Conservation (phyloP, 768 basidiomycete genomes). For the Obba rivulosa region DNA sequence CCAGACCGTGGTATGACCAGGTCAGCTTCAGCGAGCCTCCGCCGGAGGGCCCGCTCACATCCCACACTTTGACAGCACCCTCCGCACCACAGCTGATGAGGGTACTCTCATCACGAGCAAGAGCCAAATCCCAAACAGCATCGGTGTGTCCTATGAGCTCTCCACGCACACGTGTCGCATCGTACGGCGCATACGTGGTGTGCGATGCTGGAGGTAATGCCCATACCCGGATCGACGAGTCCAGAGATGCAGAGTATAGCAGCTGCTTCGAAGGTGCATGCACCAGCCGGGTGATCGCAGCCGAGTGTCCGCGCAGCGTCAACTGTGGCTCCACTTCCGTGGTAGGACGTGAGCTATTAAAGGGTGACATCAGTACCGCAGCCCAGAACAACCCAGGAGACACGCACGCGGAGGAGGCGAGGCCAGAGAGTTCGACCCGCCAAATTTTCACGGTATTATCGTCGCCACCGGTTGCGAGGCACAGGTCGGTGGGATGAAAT, state of each 20-base stretch:
- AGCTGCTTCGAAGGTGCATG: conserved; percentile 71
- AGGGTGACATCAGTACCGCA: conserved; percentile 9
- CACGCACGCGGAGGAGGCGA: conserved; percentile 75
- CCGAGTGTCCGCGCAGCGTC: conserved; percentile 91
- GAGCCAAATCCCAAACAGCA: conserved; percentile 92
- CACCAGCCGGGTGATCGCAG: conserved; percentile 81
- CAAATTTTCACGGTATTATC: conserved; percentile 96
- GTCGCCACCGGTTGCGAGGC: conserved; percentile 90
- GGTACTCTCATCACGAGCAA: conserved; percentile 76
- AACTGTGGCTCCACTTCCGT: conserved; percentile 92
- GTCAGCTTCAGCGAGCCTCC: conserved; percentile 64
- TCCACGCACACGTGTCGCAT: conserved; percentile 69
- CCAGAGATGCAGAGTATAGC: conserved; percentile 89
- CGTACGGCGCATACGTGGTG: conserved; percentile 90
- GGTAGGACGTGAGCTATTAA: conserved; percentile 53
- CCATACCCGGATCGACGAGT: conserved; percentile 93
- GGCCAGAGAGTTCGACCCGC: conserved; percentile 74
- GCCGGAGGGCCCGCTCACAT: conserved; percentile 63
- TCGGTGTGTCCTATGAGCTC: conserved; percentile 91
- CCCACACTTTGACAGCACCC: conserved; percentile 92
- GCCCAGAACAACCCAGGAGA: conserved; percentile 6
- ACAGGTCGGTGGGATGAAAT: conserved; percentile 82
- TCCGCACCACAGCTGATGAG: conserved; percentile 91
- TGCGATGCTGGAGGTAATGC: conserved; percentile 68
- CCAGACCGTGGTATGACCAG: conserved; percentile 77